phyloP scores from a whole-genome alignment of 148 eudicot species.

The Spergularia marina region DNA sequence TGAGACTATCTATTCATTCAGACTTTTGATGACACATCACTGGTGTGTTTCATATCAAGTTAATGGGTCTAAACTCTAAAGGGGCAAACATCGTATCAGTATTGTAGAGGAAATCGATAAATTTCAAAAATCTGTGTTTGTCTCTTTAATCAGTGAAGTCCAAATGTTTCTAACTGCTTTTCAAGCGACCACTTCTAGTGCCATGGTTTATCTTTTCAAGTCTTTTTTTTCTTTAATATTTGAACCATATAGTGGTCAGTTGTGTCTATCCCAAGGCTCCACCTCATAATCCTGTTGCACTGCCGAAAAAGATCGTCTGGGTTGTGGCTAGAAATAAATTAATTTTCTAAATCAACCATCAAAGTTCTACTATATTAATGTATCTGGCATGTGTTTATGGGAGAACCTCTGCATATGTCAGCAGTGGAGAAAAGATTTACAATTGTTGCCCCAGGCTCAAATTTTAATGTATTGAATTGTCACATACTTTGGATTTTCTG shows the following conservation, averaged over 20 bases:
- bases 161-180: too few species aligned
- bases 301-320: too few species aligned
- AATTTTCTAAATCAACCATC: background rate
- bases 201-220: too few species aligned
- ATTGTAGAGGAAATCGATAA: too few species aligned
- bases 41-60: background rate
- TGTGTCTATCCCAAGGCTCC: too few species aligned
- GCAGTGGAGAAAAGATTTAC: background rate
- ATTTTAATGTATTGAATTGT: background rate
- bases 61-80: background rate
- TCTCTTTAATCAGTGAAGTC: too few species aligned
- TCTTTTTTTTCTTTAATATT: too few species aligned
- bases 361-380: background rate
- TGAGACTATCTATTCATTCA: background rate
- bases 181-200: too few species aligned
- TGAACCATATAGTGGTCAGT: too few species aligned
- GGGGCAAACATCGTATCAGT: background rate
- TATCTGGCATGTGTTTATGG: slow-evolving; percentile 11
- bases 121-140: too few species aligned
- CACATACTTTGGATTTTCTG: slow-evolving; percentile 15
- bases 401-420: background rate
- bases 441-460: background rate
- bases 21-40: background rate
- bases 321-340: too few species aligned
- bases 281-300: too few species aligned